A percentile compares a stretch with the other conserved stretches of the same genome.
These are phyloP conservation scores for Penicillium soppii DNA, from an alignment of 495 filamentous ascomycete species.

Conservation along the genomic window DNA sequence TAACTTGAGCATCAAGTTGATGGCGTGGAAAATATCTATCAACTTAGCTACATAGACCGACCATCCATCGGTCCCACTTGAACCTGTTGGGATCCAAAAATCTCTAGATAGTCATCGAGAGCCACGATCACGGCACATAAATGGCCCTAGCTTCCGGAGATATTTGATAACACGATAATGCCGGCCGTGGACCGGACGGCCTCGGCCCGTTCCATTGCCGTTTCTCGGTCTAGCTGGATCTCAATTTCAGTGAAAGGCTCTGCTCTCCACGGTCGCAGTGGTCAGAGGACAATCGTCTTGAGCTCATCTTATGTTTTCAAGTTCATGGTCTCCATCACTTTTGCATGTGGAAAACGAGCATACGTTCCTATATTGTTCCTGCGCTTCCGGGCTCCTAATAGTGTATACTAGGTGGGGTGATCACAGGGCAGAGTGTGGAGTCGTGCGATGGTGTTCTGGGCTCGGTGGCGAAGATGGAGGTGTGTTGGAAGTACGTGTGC, in stretches of 20 bases:
- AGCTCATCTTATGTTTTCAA: conserved; percentile 6
- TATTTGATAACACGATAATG: conserved; percentile 12
- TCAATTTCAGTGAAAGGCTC: conserved; percentile 13
- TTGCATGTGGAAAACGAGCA: conserved; percentile 14
- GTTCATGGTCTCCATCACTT: conserved; percentile 17
- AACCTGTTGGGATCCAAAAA: conserved; percentile 5
- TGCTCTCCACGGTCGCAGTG: conserved; percentile 8
- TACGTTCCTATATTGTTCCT: conserved; percentile 7
- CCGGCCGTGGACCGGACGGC: background rate
- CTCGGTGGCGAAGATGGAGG: background rate
- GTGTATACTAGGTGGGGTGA: conserved; percentile 6
- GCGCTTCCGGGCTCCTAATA: conserved; percentile 7
- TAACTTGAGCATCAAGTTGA: conserved; percentile 1
- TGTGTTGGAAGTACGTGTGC: background rate
- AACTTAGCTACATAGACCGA: conserved; percentile 16
- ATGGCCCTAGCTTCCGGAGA: conserved; percentile 7
- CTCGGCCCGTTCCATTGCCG: conserved; percentile 2
- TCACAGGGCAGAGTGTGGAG: background rate
- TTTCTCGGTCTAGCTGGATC: conserved; percentile 14
- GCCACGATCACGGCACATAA: conserved; percentile 9
- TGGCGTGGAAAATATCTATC: conserved; percentile 9
- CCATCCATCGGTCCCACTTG: conserved; percentile 11
- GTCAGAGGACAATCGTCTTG: conserved; percentile 20
- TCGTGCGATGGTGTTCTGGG: background rate
- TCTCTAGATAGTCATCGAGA: conserved; percentile 3